Evolutionary conservation across 1,284 basidiomycete genomes (phyloP).

Genomic region (Ceratorhiza oryzae-sativae): DNA sequence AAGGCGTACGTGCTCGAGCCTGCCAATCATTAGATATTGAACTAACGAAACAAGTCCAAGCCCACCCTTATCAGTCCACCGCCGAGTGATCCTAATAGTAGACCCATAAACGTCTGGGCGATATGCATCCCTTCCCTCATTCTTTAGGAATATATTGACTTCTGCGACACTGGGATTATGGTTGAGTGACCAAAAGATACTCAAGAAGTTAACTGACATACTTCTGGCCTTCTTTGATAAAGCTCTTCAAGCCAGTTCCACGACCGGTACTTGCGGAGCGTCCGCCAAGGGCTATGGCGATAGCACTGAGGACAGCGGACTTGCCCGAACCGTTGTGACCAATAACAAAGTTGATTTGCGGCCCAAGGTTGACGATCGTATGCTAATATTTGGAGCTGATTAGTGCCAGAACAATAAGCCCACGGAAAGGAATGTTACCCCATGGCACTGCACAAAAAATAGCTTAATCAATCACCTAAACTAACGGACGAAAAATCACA

Average conservation of each 20-base stretch:
- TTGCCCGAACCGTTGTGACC: conserved; percentile 83
- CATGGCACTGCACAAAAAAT: conserved; percentile 70
- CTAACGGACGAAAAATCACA: neutral
- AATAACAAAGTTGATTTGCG: conserved; percentile 96
- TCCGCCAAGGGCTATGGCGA: conserved; percentile 93
- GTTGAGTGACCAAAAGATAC: neutral
- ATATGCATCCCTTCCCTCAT: conserved; percentile 89
- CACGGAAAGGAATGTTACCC: neutral
- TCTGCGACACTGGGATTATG: conserved; percentile 63
- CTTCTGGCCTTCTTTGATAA: conserved; percentile 87
- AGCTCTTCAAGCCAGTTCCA: conserved; percentile 84
- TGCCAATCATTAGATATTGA: conserved; percentile 52
- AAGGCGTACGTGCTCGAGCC: conserved; percentile 86
- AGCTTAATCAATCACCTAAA: neutral
- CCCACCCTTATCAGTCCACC: conserved; percentile 57
- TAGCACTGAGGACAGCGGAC: conserved; percentile 91
- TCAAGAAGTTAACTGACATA: conserved; percentile 52
- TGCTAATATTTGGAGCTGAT: conserved; percentile 52
- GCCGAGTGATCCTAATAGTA: conserved; percentile 84
- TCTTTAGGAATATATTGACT: conserved; percentile 84
- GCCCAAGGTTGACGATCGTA: conserved; percentile 81
- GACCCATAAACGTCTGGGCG: conserved; percentile 83
- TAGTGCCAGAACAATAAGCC: neutral
- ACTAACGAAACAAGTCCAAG: neutral
- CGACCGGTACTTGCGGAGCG: conserved; percentile 90